phyloP scores from a whole-genome alignment of 2,329 filamentous ascomycete genomes.

The Xylaria sp. region DNA sequence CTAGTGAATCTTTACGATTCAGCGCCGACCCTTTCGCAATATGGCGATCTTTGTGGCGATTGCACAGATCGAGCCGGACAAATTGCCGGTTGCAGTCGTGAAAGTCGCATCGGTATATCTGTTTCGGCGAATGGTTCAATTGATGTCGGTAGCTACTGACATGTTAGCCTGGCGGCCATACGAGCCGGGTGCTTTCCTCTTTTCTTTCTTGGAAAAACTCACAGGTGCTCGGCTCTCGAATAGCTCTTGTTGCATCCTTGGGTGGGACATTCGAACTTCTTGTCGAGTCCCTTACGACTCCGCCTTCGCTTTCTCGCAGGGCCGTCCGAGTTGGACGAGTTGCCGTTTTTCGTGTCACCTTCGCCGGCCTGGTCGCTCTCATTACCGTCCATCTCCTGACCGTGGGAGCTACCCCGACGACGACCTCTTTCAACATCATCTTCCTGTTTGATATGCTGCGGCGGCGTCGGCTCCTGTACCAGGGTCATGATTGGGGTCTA shows the following conservation, averaged over 20 bases:
- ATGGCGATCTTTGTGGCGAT: slow-evolving; percentile 80
- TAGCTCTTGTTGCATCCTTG: slow-evolving; percentile 94
- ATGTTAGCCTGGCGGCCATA: slow-evolving; percentile 27
- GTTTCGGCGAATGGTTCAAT: slow-evolving; percentile 92
- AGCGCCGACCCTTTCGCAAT: slow-evolving; percentile 77
- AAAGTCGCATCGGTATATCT: slow-evolving; percentile 92
- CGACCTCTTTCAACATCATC: slow-evolving; percentile 44
- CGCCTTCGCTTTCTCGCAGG: slow-evolving; percentile 64
- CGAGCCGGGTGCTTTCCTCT: not conserved
- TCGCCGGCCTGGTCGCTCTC: slow-evolving; percentile 45
- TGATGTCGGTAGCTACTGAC: slow-evolving; percentile 76
- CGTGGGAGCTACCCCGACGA: slow-evolving; percentile 46
- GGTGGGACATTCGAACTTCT: slow-evolving; percentile 81
- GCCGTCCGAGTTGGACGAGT: slow-evolving; percentile 57
- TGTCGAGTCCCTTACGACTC: slow-evolving; percentile 78
- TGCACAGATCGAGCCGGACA: slow-evolving; percentile 89
- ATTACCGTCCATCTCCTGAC: slow-evolving; percentile 45
- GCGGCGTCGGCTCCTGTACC: slow-evolving; percentile 46
- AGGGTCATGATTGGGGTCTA: slow-evolving; percentile 47
- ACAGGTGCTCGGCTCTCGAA: slow-evolving; percentile 93
- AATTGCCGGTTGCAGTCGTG: slow-evolving; percentile 89
- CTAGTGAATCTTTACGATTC: slow-evolving; percentile 71
- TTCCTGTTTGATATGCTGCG: slow-evolving; percentile 46
- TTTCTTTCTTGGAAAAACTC: slow-evolving; percentile 35
- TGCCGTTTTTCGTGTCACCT: slow-evolving; percentile 46